These are phyloP conservation scores for Aspergillus indologenus DNA, from an alignment of 495 filamentous ascomycete species.

Conservation along the genomic window DNA sequence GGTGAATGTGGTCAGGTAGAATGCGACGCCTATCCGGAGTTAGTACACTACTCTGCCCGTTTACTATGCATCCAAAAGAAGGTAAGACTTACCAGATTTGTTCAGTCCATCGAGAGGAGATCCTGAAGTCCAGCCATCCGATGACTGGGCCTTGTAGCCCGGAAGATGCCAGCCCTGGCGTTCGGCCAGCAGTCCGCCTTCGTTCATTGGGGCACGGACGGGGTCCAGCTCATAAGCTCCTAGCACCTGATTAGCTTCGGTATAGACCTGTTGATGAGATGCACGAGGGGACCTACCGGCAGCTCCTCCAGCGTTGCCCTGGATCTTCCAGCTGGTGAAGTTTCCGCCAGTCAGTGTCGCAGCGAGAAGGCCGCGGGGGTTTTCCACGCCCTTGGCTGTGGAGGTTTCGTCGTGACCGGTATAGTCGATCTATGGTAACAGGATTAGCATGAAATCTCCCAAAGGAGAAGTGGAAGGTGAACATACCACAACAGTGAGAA, in stretches of 20 bases:
- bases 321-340: conserved; percentile 63
- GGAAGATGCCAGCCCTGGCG: conserved; percentile 62
- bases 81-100: conserved; percentile 1
- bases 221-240: conserved; percentile 57
- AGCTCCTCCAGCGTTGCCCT: conserved; percentile 63
- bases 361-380: conserved; percentile 60
- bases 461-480: too few species aligned
- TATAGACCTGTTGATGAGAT: not conserved
- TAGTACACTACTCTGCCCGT: not conserved
- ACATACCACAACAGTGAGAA: conserved; percentile 7
- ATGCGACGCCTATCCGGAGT: conserved; percentile 48
- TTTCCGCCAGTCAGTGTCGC: conserved; percentile 46
- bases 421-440: conserved; percentile 58
- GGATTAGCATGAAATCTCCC: conserved; percentile 46
- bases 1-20: conserved; percentile 54
- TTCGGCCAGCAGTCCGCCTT: conserved; percentile 63
- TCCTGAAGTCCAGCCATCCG: not conserved
- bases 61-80: not conserved
- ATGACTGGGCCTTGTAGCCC: not conserved
- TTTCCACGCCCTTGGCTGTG: conserved; percentile 60
- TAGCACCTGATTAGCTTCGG: not conserved
- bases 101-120: conserved; percentile 46
- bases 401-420: conserved; percentile 62
- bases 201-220: conserved; percentile 65
- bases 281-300: not conserved